A percentile compares a stretch with the other conserved stretches of the same genome.
Conservation (phyloP, 2,329 filamentous ascomycete species). For the Penicillium sp. region DNA sequence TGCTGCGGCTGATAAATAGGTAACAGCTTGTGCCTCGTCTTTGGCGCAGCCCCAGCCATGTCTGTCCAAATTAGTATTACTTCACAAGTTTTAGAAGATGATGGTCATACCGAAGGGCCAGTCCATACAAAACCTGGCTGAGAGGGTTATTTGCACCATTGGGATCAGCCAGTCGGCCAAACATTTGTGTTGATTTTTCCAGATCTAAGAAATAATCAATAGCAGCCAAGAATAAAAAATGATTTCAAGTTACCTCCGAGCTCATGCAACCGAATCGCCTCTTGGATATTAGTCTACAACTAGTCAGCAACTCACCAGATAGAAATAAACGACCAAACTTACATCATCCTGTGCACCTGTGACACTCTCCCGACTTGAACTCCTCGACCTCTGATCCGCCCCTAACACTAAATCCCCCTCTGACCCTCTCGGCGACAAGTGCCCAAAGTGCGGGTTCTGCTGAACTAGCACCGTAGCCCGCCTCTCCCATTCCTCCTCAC, state of each 20-base stretch:
- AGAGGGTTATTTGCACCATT: slow-evolving; percentile 83
- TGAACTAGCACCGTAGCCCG: slow-evolving; percentile 82
- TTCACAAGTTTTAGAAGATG: background rate
- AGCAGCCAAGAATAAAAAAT: slow-evolving; percentile 1
- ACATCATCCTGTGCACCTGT: slow-evolving; percentile 36
- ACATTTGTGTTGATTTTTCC: slow-evolving; percentile 74
- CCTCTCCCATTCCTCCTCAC: slow-evolving; percentile 83
- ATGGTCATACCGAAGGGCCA: slow-evolving; percentile 69
- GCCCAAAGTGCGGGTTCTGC: slow-evolving; percentile 44
- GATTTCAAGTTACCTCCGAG: slow-evolving; percentile 51
- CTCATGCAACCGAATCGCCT: slow-evolving; percentile 93
- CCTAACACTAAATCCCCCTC: slow-evolving; percentile 10
- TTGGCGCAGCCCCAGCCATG: slow-evolving; percentile 88
- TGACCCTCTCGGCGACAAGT: slow-evolving; percentile 14
- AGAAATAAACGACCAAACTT: slow-evolving; percentile 10
- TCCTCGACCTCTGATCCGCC: slow-evolving; percentile 23
- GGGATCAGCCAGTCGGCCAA: slow-evolving; percentile 76
- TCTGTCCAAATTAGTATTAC: slow-evolving; percentile 44
- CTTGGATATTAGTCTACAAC: slow-evolving; percentile 64
- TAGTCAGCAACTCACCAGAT: background rate
- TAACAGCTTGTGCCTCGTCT: slow-evolving; percentile 67
- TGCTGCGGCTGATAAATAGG: slow-evolving; percentile 80
- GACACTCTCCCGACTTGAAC: slow-evolving; percentile 30
- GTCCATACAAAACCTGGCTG: slow-evolving; percentile 90
- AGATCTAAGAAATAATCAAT: slow-evolving; percentile 49